Evolutionary conservation across 164 flowering plant genomes (phyloP).

Genomic region (Piper longum): DNA sequence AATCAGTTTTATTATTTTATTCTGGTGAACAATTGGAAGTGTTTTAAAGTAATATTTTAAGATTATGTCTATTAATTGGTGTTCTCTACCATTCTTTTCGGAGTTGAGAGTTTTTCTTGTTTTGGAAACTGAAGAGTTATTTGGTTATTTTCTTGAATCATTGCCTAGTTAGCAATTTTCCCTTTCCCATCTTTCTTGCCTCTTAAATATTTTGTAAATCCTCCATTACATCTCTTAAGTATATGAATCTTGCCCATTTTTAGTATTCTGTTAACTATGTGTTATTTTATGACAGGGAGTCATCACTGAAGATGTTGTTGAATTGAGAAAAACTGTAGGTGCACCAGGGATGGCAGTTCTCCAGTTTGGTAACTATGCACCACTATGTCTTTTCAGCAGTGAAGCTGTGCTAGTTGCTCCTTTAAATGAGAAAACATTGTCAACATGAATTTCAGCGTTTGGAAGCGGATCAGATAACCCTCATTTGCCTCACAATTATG

Average conservation of each 20-base stretch:
- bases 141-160: too few species aligned
- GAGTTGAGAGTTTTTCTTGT: too few species aligned
- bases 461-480: constrained; percentile 84
- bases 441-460: constrained; percentile 33
- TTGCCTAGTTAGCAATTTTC: too few species aligned
- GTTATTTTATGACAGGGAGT: constrained; percentile 47
- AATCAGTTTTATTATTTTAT: too few species aligned
- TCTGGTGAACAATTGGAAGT: too few species aligned
- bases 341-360: constrained; percentile 99
- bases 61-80: too few species aligned
- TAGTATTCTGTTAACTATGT: neutral
- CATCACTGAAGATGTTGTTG: constrained; percentile 88
- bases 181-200: too few species aligned
- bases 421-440: neutral
- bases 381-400: neutral
- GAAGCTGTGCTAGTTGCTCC: neutral
- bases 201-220: too few species aligned
- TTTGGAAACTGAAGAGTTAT: too few species aligned
- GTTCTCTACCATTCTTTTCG: too few species aligned
- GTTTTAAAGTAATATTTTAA: too few species aligned
- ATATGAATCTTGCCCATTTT: neutral
- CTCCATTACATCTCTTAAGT: neutral
- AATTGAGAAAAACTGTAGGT: constrained; percentile 69
- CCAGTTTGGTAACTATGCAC: constrained; percentile 69
- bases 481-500: constrained; percentile 93